phyloP scores from a whole-genome alignment of 1,284 basidiomycete genomes.

The Ganoderma lucidum region DNA sequence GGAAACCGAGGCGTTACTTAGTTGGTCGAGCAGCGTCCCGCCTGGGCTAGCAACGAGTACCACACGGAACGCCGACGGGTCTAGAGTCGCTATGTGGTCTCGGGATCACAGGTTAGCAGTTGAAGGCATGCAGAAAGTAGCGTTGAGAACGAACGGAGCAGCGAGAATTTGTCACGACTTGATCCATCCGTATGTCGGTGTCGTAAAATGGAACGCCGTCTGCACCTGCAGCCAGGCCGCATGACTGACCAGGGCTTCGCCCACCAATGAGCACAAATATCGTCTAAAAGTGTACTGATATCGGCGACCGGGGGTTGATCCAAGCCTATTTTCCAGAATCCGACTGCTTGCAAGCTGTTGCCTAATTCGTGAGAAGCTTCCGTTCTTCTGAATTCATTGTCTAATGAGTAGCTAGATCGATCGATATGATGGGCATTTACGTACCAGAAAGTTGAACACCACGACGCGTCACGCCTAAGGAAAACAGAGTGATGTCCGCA shows the following conservation, averaged over 20 bases:
- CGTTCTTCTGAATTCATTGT: constrained; percentile 25
- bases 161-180: neutral
- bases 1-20: neutral
- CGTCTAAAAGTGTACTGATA: neutral
- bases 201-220: constrained; percentile 29
- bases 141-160: neutral
- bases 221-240: constrained; percentile 31
- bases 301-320: neutral
- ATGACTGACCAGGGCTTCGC: constrained; percentile 39
- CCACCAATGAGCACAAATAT: constrained; percentile 9
- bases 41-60: neutral
- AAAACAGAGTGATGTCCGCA: constrained; percentile 31
- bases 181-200: constrained; percentile 18
- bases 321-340: neutral
- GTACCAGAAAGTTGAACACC: constrained; percentile 18
- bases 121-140: neutral
- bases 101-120: neutral
- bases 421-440: constrained; percentile 25
- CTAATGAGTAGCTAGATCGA: neutral
- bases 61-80: neutral
- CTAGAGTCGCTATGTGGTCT: neutral
- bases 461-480: neutral
- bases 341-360: constrained; percentile 11
- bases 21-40: neutral
- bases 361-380: constrained; percentile 36